Percentiles rank a stretch among this genome's conserved stretches.
phyloP scores from a whole-genome alignment of 192 early-diverging fungal genomes.

The Jimgerdemannia lactiflua region DNA sequence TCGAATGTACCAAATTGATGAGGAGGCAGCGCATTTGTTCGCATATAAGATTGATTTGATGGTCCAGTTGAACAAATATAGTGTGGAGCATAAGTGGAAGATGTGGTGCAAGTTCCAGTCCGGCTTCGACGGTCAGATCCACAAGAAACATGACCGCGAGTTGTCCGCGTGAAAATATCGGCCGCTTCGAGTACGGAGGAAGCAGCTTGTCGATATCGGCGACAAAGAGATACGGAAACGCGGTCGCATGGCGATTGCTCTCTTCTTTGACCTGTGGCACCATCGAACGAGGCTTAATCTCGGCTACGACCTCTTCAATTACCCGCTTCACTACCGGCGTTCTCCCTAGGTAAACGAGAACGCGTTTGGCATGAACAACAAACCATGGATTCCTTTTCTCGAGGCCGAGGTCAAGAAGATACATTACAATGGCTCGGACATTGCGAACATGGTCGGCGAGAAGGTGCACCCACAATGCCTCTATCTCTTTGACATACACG shows the following conservation, averaged over 20 bases:
- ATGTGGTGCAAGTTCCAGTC: conserved; percentile 55
- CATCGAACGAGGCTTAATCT: conserved; percentile 71
- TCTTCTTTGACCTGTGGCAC: conserved; percentile 50
- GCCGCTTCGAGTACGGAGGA: conserved; percentile 54
- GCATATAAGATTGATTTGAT: conserved; percentile 69
- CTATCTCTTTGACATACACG: conserved; percentile 71
- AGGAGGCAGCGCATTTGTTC: conserved; percentile 73
- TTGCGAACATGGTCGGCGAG: conserved; percentile 57
- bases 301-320: conserved; percentile 58
- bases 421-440: conserved; percentile 65
- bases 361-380: conserved; percentile 74
- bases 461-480: conserved; percentile 74
- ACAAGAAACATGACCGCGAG: conserved; percentile 76
- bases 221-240: conserved; percentile 40
- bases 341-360: conserved; percentile 71
- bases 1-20: conserved; percentile 73
- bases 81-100: conserved; percentile 73
- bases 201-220: conserved; percentile 71
- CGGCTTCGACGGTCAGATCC: conserved; percentile 76
- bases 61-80: conserved; percentile 82
- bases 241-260: conserved; percentile 23
- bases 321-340: conserved; percentile 55
- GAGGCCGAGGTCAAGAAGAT: conserved; percentile 67
- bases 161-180: conserved; percentile 72
- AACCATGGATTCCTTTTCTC: conserved; percentile 78